Base-by-base conservation (phyloP, 2,329 filamentous ascomycete species). In the Colletotrichum sp. region DNA sequence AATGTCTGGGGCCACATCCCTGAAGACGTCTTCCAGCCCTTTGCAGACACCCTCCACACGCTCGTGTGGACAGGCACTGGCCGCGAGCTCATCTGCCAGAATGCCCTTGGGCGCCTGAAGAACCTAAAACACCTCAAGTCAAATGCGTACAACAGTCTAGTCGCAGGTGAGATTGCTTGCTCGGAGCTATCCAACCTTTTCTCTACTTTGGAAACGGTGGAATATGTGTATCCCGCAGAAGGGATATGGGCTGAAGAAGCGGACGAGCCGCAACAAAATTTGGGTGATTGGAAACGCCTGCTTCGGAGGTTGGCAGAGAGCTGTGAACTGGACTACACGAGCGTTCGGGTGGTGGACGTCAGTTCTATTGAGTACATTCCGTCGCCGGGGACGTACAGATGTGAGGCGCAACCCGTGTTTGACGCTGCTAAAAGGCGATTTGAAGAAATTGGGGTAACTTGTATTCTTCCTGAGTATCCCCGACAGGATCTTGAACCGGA, bases 201-300 rank as follows among this genome's bases (percentile, higher is more conserved):
- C 0, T 13, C 2, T 3, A 52, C 43, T 0, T 2, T 52, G 0
- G 10, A 52, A 24, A 52, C 43, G 2, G n/a, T 52, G 10, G 43
- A 52, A 52, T 52, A 52, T 1, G 43, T 52, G 10, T 52, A 52
- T 52, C 43, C 43, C 0, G 43, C 43, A 7, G 43, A 13, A 52
- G n/a, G 43, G 6, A 13, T 48, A 48, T 48, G 39, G 39, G 39
- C n/a, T 48, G 39, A 7, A 48, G 9, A 48, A 48, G 39, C 18
- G 39, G 39, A 48, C 9, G 39, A 48, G 39, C 5, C 5, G 18
- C 39, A 21, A 48, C 39, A 48, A 48, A n/a, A n/a, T 7, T 10
- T 48, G 39, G 18, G 3, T 21, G 6, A 52, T 21, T 52, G 43
- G 43, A 7, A 52, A 52, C 43, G 43, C 43, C 4, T 21, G 3